A percentile compares a stretch with the other conserved stretches of the same genome.
These are phyloP conservation scores for Neurospora crassa DNA, from an alignment of 2,329 filamentous ascomycete species.

Conservation along the genomic window DNA sequence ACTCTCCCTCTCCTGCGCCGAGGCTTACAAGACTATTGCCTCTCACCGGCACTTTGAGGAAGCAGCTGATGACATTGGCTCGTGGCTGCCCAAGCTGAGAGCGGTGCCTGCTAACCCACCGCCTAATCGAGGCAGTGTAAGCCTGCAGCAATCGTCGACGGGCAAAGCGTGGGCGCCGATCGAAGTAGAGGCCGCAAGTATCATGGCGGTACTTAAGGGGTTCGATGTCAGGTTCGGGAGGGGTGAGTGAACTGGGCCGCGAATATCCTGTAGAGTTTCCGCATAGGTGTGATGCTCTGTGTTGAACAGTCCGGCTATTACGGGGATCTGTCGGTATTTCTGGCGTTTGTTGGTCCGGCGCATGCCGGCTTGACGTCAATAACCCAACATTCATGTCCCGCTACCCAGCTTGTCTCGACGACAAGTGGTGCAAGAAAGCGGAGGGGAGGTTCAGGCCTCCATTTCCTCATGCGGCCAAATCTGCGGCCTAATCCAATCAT, in stretches of 20 bases:
- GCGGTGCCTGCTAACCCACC: constrained; percentile 35
- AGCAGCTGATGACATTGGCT: constrained; percentile 63
- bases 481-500: neutral
- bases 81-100: constrained; percentile 65
- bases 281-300: neutral
- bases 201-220: constrained; percentile 76
- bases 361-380: neutral
- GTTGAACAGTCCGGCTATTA: neutral
- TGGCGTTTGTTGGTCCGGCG: neutral
- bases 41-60: constrained; percentile 68
- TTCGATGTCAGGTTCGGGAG: constrained; percentile 68
- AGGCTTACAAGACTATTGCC: constrained; percentile 69
- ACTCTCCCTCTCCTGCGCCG: constrained; percentile 61
- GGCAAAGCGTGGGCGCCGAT: constrained; percentile 42
- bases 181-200: constrained; percentile 73
- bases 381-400: neutral
- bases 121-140: constrained; percentile 18
- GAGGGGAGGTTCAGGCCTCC: neutral
- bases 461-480: neutral
- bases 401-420: neutral
- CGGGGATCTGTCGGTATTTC: neutral
- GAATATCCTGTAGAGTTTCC: neutral
- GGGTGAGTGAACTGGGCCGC: constrained; percentile 7
- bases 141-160: constrained; percentile 12
- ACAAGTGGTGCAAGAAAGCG: neutral